These are phyloP conservation scores for Candida gorgasii DNA, from an alignment of 805 yeast species.

Conservation along the genomic window DNA sequence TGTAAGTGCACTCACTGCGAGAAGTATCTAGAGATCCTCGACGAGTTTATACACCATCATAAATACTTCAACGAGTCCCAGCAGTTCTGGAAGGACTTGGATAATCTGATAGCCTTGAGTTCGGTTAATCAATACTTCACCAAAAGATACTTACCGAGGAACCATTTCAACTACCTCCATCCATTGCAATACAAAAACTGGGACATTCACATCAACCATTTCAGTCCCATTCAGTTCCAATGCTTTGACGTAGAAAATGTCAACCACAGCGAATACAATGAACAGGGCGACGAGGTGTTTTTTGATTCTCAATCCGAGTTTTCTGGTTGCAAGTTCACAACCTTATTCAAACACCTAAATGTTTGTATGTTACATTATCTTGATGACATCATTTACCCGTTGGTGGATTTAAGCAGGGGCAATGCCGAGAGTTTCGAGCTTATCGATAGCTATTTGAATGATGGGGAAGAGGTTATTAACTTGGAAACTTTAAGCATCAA, in stretches of 20 bases:
- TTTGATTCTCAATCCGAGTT: constrained; percentile 13
- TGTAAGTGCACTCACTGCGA: constrained; percentile 64
- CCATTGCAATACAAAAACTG: constrained; percentile 6
- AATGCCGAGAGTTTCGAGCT: constrained; percentile 38
- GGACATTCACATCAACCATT: constrained; percentile 15
- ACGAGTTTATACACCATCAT: constrained; percentile 63
- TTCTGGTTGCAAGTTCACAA: constrained; percentile 9
- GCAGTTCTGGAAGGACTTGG: constrained; percentile 57
- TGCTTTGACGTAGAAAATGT: constrained; percentile 34
- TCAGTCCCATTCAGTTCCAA: constrained; percentile 27
- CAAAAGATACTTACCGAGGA: constrained; percentile 7
- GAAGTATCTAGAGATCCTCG: constrained; percentile 50
- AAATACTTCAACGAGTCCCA: constrained; percentile 51
- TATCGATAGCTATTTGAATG: constrained; percentile 31
- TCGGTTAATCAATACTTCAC: constrained; percentile 40
- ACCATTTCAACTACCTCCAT: constrained; percentile 14
- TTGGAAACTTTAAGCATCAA: constrained; percentile 29
- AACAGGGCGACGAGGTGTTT: constrained; percentile 25
- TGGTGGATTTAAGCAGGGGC: constrained; percentile 39
- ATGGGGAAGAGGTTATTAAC: constrained; percentile 32
- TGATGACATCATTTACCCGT: constrained; percentile 30
- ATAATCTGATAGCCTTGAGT: constrained; percentile 58
- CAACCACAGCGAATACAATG: constrained; percentile 41
- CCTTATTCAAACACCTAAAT: constrained; percentile 15
- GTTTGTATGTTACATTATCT: constrained; percentile 35